Evolutionary conservation across 306 rosid species (phyloP), one percentile per base, ranked within the genome.

Genomic region (Hippophae gyantsensis): DNA sequence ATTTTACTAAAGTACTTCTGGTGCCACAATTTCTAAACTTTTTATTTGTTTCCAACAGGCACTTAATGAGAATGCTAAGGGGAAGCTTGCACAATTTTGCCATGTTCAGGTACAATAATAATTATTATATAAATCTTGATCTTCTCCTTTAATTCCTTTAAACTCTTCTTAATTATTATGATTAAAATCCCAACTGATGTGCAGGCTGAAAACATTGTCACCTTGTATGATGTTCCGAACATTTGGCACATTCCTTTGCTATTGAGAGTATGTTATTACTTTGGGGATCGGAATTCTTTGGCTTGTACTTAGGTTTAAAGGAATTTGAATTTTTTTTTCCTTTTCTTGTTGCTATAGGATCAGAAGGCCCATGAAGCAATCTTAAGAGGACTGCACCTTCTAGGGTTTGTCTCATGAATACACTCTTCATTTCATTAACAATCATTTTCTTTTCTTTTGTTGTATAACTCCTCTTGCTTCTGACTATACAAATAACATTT

Each of bases 321-420:
- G 57, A 58, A 43, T 49, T 46, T 65, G 65, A 48, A 65, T 53
- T 56, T 43, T 55, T 61, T 51, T 42, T 71, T 59, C 60, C 64
- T 18, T 18, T 18, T 18, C 23, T 18, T 18, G 51, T 72, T 41
- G 64, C 52, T 69, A 82, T 69, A 87, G 96, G 84, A 84, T 56
- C 96, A 87, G 82, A 84, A 78, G 79, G 93, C 89, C 18, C 96
- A 88, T 67, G 87, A 80, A 67, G 93, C 96, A 18, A 82, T 88
- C 82, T 78, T 84, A 93, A 84, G 78, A 75, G 84, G 68, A 63
- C 72, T 88, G 67, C 78, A 88, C 82, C 83, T 87, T 70, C 70
- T 47, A 58, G 70, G 87, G 96, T 88, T 70, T 65, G 85, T 80
- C 55, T 64, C n/a, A 9, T 63, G 49, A 62, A 71, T 77, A 72